These are phyloP conservation scores for Astraeus odoratus DNA, from an alignment of 768 basidiomycete genomes.

Conservation along the genomic window DNA sequence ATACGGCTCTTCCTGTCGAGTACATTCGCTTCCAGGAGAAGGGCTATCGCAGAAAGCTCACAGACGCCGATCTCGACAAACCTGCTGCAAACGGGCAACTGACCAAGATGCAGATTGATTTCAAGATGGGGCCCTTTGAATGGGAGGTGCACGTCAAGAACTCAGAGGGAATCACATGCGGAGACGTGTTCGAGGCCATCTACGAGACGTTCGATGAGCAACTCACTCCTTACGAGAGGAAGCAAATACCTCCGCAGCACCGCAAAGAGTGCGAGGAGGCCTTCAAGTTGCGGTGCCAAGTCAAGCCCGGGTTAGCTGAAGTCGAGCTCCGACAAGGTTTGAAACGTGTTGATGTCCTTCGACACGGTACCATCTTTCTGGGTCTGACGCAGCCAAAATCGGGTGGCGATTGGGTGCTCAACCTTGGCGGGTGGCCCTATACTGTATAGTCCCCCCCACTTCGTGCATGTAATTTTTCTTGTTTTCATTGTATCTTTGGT, in stretches of 20 bases:
- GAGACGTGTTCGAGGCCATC: constrained; percentile 55
- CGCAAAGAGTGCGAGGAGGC: constrained; percentile 30
- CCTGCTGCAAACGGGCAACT: constrained; percentile 37
- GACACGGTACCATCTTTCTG: constrained; percentile 46
- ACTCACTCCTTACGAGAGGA: constrained; percentile 40
- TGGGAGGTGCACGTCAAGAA: constrained; percentile 40
- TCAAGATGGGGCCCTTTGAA: constrained; percentile 28
- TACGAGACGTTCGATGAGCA: constrained; percentile 40
- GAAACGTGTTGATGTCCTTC: constrained; percentile 49
- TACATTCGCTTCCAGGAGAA: constrained; percentile 19
- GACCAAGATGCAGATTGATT: constrained; percentile 45
- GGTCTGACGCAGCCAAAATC: constrained; percentile 37
- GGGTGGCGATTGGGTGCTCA: constrained; percentile 31
- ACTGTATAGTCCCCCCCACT: neutral
- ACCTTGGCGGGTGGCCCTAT: constrained; percentile 16
- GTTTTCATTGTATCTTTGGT: neutral
- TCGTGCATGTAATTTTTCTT: neutral
- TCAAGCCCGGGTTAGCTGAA: constrained; percentile 33
- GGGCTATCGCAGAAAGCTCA: constrained; percentile 22
- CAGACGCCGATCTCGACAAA: constrained; percentile 35
- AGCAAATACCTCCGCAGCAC: constrained; percentile 22
- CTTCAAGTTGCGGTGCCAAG: constrained; percentile 41
- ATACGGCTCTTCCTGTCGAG: constrained; percentile 40
- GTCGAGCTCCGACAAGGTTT: constrained; percentile 42
- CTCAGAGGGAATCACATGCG: constrained; percentile 39